Percentiles rank a stretch among this genome's conserved stretches.
Conservation (phyloP, 164 flowering plant genomes). For the Malania oleifera region DNA sequence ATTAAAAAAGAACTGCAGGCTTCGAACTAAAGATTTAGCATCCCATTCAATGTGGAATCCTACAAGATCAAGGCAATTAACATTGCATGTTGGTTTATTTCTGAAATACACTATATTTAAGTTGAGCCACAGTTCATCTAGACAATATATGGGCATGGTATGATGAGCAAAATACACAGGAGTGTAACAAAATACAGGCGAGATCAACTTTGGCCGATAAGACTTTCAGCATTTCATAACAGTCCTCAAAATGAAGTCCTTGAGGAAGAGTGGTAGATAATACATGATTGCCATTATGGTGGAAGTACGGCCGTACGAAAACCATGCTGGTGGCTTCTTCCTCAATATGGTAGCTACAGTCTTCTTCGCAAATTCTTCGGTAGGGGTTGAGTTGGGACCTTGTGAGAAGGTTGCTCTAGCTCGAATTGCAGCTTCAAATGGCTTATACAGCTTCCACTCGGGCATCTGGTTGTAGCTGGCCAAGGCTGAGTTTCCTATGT, state of each 20-base stretch:
- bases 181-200: too few species aligned
- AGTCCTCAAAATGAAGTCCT: slow-evolving; percentile 44
- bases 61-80: too few species aligned
- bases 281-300: slow-evolving; percentile 42
- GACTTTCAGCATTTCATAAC: slow-evolving; percentile 40
- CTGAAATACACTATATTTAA: too few species aligned
- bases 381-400: slow-evolving; percentile 43
- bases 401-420: slow-evolving; percentile 63
- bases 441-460: slow-evolving; percentile 77
- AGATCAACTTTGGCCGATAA: too few species aligned
- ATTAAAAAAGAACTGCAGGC: too few species aligned
- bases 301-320: slow-evolving; percentile 57
- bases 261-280: slow-evolving; percentile 55
- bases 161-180: too few species aligned
- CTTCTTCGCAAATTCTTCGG: slow-evolving; percentile 78
- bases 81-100: too few species aligned
- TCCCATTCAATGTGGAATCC: too few species aligned
- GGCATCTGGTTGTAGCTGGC: slow-evolving; percentile 58
- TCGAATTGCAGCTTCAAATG: slow-evolving; percentile 49
- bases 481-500: slow-evolving; percentile 51
- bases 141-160: too few species aligned
- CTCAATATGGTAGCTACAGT: slow-evolving; percentile 57
- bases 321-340: slow-evolving; percentile 81
- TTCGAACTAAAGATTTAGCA: too few species aligned
- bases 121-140: too few species aligned